phyloP scores from a whole-genome alignment of 192 early-diverging fungal species.

The Entomortierella chlamydospora region DNA sequence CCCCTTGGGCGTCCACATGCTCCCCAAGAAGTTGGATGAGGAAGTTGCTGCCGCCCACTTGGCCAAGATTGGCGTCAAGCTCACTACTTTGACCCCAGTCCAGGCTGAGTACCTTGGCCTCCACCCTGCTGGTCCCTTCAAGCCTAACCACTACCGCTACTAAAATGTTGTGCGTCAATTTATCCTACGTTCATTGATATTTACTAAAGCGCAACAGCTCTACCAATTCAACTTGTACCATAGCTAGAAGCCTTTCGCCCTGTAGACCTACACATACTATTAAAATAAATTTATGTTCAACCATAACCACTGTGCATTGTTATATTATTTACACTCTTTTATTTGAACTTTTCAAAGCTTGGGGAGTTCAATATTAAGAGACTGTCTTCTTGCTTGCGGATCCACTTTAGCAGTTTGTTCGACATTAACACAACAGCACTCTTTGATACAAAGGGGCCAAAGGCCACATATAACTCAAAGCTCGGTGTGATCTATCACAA shows the following conservation, averaged over 20 bases:
- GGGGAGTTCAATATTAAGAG: conserved; percentile 81
- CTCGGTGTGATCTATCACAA: conserved; percentile 62
- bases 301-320: too few species aligned
- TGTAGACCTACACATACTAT: too few species aligned
- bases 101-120: conserved; percentile 53
- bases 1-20: conserved; percentile 96
- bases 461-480: conserved; percentile 81
- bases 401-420: conserved; percentile 81
- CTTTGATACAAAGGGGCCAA: conserved; percentile 70
- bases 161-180: too few species aligned
- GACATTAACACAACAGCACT: conserved; percentile 70
- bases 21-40: conserved; percentile 99
- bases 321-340: not conserved
- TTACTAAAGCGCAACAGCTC: too few species aligned
- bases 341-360: conserved; percentile 69
- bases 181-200: too few species aligned
- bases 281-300: too few species aligned
- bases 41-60: conserved; percentile 96
- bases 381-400: conserved; percentile 79
- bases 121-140: conserved; percentile 80
- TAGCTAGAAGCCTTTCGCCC: too few species aligned
- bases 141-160: conserved; percentile 97
- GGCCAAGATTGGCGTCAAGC: conserved; percentile 94
- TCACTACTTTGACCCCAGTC: conserved; percentile 78
- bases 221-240: too few species aligned